Evolutionary conservation across 202 grass and related monocot genomes (phyloP), one percentile per base, ranked within the genome.

Genomic region (Cymbopogon flexuosus): DNA sequence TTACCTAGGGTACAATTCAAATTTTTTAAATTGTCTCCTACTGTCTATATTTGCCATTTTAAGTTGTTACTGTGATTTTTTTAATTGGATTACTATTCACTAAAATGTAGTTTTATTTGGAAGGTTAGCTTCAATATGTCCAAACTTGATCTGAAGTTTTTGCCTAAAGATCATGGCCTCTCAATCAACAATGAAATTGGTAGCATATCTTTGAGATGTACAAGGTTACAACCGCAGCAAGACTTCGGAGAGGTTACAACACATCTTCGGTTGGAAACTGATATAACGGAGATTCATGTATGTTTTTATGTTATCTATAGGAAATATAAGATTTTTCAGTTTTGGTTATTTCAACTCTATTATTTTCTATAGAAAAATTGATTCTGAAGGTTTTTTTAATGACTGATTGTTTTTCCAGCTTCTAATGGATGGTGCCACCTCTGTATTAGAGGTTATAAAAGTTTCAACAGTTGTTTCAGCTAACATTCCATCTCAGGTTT

Each of bases 121-220:
- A 98, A 98, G 95, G 95, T 98, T 98, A 94, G 95, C 90, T 98
- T 98, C 88, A 98, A 89, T 89, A 93, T 94, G 90, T 91, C 95
- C 88, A 98, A 94, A 81, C 86, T 98, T 77, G 95, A 94, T 93
- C 84, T 93, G 90, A 98, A 92, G 88, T 93, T 93, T 83, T 83
- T 92, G 66, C 86, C 93, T 60, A 84, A 85, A 67, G 92, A 91
- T 70, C 86, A 94, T 72, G 76, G 81, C 15, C 78, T 98, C 47
- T 91, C 82, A 14, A 24, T 94, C 40, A 85, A 90, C 52, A 98
- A 98, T 43, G 88, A 87, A 86, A 89, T 98, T 76, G 88, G 84
- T 62, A 84, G 92, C 81, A 84, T 98, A 70, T 90, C 85, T 86
- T 76, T 98, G 31, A 93, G 33, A 73, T 65, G 83, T 72, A 89